Conservation (phyloP, 768 basidiomycete species). For the Phaffia tasmanica region DNA sequence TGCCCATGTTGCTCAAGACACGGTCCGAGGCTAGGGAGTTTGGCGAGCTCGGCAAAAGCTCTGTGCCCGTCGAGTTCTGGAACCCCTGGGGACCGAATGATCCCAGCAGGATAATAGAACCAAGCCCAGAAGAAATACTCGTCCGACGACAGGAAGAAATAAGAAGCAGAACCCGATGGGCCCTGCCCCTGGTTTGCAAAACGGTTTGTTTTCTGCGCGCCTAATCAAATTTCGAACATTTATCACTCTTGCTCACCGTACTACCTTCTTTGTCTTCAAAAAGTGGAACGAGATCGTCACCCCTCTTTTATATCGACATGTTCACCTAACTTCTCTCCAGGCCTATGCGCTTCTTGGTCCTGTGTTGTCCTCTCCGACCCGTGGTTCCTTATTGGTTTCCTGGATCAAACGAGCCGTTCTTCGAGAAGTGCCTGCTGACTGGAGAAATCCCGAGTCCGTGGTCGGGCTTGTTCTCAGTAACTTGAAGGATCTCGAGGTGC, state of each 20-base stretch:
- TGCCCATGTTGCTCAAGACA: no score
- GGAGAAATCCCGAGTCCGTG: neutral
- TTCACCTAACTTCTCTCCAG: neutral
- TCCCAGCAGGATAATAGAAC: no score
- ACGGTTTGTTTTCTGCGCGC: conserved; percentile 1
- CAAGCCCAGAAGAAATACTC: no score
- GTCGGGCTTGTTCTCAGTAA: conserved; percentile 1
- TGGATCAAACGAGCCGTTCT: conserved; percentile 20
- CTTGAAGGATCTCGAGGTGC: conserved; percentile 10
- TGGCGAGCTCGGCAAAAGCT: no score
- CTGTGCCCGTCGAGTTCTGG: no score
- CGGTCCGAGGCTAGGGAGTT: no score
- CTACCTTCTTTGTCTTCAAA: neutral
- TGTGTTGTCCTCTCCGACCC: neutral
- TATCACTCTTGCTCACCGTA: no score
- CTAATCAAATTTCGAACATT: no score
- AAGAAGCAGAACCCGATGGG: conserved; percentile 7
- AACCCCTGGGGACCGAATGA: no score
- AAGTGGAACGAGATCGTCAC: conserved; percentile 12
- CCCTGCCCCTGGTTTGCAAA: conserved; percentile 8
- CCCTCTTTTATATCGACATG: conserved; percentile 10
- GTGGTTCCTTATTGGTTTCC: neutral
- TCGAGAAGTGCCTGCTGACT: neutral
- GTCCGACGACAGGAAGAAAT: neutral
- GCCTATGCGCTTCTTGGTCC: conserved; percentile 8